Evolutionary conservation across 169 alveolate species (phyloP).

Genomic region (Cryptosporidium tyzzeri): DNA sequence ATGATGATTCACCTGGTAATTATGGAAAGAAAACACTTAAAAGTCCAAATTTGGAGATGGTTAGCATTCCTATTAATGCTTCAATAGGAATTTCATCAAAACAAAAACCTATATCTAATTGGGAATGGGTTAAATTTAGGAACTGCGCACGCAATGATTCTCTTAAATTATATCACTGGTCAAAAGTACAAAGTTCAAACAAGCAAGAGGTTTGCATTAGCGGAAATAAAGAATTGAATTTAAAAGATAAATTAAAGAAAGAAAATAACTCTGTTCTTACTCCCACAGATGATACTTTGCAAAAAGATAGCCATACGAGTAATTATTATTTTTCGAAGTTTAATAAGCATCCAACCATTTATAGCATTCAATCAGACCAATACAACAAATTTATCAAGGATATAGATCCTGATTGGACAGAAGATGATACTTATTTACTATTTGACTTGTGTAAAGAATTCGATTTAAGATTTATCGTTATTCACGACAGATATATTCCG

Average conservation of each 20-base stretch:
- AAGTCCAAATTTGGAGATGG: slow-evolving; percentile 5
- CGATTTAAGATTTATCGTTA: slow-evolving; percentile 85
- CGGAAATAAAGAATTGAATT: not conserved
- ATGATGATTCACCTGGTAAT: not conserved
- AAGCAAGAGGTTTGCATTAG: not conserved
- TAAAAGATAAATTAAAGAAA: not conserved
- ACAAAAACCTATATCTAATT: slow-evolving; percentile 34
- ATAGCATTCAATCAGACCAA: slow-evolving; percentile 48
- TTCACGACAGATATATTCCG: slow-evolving; percentile 84
- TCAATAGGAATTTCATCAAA: slow-evolving; percentile 3
- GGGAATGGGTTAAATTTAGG: slow-evolving; percentile 54
- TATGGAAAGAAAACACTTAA: not conserved
- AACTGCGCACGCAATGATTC: slow-evolving; percentile 60
- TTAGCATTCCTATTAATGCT: slow-evolving; percentile 65
- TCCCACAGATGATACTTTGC: not conserved
- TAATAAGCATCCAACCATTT: slow-evolving; percentile 48
- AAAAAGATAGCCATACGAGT: not conserved
- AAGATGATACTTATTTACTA: slow-evolving; percentile 87
- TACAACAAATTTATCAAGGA: slow-evolving; percentile 51
- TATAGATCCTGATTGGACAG: slow-evolving; percentile 82
- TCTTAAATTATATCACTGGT: slow-evolving; percentile 49
- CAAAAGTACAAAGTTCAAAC: slow-evolving; percentile 5
- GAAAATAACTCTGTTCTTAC: not conserved
- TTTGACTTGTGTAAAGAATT: slow-evolving; percentile 88
- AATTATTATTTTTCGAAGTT: slow-evolving; percentile 60